phyloP scores from a whole-genome alignment of 2,329 filamentous ascomycete genomes.

The Fusarium anthophilum region DNA sequence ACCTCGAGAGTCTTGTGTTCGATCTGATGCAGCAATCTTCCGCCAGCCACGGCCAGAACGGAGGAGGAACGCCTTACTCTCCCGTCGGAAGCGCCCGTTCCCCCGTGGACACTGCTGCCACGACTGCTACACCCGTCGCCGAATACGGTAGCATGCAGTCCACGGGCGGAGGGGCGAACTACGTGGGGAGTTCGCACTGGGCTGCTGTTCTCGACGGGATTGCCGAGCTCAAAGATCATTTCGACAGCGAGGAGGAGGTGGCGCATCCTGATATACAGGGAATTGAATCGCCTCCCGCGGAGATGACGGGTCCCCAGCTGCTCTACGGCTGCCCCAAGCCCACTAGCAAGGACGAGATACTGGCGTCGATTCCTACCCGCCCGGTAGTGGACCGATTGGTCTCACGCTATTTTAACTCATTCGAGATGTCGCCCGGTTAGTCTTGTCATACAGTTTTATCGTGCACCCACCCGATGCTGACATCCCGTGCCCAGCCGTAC shows the following conservation, averaged over 20 bases:
- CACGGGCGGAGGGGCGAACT: conserved; percentile 39
- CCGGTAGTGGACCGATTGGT: conserved; percentile 47
- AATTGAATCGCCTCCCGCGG: neutral
- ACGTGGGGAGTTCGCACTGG: conserved; percentile 53
- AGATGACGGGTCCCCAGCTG: conserved; percentile 36
- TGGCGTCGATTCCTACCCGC: conserved; percentile 38
- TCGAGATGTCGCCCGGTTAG: conserved; percentile 39
- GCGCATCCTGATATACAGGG: neutral
- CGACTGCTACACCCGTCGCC: too few species aligned
- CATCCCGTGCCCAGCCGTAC: neutral
- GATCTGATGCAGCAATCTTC: conserved; percentile 37
- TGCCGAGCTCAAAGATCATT: conserved; percentile 50
- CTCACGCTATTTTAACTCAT: conserved; percentile 49
- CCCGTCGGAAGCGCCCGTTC: neutral
- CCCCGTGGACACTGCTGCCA: too few species aligned
- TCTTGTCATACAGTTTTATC: neutral
- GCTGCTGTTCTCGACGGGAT: conserved; percentile 53
- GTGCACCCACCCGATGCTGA: neutral
- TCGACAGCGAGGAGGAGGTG: conserved; percentile 44
- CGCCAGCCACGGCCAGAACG: neutral
- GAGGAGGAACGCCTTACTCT: neutral
- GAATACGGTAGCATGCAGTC: conserved; percentile 44
- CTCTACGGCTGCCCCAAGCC: conserved; percentile 46
- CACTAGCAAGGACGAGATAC: conserved; percentile 44
- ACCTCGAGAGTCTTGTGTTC: conserved; percentile 45